phyloP scores from a whole-genome alignment of 371 early-diverging fungal species.

The Mucor mucedo region DNA sequence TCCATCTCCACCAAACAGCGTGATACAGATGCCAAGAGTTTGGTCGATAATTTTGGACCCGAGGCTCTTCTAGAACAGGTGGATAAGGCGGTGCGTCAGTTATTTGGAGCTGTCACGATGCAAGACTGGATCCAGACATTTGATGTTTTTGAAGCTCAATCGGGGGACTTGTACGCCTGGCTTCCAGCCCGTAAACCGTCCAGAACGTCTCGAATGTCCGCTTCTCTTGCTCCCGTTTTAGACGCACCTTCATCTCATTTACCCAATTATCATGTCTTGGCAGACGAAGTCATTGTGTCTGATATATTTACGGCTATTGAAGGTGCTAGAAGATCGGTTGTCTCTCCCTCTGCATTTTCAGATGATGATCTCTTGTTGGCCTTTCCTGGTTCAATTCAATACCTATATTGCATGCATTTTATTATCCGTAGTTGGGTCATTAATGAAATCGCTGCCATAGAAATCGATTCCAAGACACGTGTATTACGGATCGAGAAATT shows the following conservation, averaged over 20 bases:
- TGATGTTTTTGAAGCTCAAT: constrained; percentile 74
- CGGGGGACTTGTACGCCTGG: constrained; percentile 75
- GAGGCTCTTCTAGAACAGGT: constrained; percentile 41
- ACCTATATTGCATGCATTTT: constrained; percentile 72
- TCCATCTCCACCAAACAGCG: constrained; percentile 20
- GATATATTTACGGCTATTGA: constrained; percentile 73
- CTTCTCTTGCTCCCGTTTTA: constrained; percentile 39
- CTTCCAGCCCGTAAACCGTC: constrained; percentile 63
- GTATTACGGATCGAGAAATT: constrained; percentile 68
- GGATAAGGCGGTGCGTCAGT: constrained; percentile 35
- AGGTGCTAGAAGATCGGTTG: constrained; percentile 49
- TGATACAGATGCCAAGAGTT: constrained; percentile 20
- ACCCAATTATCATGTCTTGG: constrained; percentile 30
- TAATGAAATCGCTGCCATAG: constrained; percentile 59
- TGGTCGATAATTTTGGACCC: constrained; percentile 36
- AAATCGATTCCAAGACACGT: constrained; percentile 57
- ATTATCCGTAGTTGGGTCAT: constrained; percentile 78
- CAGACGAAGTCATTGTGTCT: constrained; percentile 65
- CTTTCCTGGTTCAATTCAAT: constrained; percentile 74
- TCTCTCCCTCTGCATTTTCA: constrained; percentile 43
- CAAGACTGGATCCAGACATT: constrained; percentile 80
- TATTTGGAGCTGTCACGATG: constrained; percentile 64
- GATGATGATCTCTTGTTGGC: constrained; percentile 58
- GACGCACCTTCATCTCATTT: constrained; percentile 38
- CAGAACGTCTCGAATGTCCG: constrained; percentile 41